Evolutionary conservation across 2,329 filamentous ascomycete species (phyloP), one percentile per base, ranked within the genome.

Genomic region (Emergomyces pasteurianus): DNA sequence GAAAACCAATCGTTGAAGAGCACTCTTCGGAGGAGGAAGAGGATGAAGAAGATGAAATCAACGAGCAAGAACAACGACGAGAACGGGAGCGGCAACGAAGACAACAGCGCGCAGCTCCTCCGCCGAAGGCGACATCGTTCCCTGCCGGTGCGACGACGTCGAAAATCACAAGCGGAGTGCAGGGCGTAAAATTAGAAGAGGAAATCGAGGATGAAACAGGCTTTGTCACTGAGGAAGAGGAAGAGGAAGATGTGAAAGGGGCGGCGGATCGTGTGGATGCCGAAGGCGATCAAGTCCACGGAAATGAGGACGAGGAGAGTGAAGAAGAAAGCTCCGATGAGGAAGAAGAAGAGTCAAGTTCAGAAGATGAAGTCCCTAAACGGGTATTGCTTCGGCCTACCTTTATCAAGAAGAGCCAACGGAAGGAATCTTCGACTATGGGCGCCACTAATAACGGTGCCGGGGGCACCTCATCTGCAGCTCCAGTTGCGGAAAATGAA

Each of bases 361-460:
- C 79, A 18, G 83, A 84, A 67, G 83, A 85, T 5, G 83, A 85
- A 67, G 77, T 76, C 5, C 81, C 81, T 0, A 78, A 77, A 63
- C 78, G 81, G 58, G 78, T 79, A 64, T 78, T 86, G 46, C 73
- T 86, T 52, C 80, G 85, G n/a, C 85, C 85, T 34, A 86, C 84
- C 3, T 88, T 88, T 68, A 80, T 87, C 58, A 85, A 83, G 58
- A 87, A 87, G 67, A 79, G 79, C 36, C 79, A 85, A 65, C 81
- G 85, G 50, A 80, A 80, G 63, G 75, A 71, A 56, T 63, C 67
- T 36, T 62, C 67, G 38, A 65, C 65, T 55, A 66, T 69, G 58
- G 66, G 63, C 50, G 65, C 64, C 16, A 64, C 60, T 46, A 66
- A 64, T 43, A 59, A 67, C 34, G 63, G 64, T 12, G 63, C 63